phyloP scores from a whole-genome alignment of 2,329 filamentous ascomycete species.

The Sarocladium strictum region DNA sequence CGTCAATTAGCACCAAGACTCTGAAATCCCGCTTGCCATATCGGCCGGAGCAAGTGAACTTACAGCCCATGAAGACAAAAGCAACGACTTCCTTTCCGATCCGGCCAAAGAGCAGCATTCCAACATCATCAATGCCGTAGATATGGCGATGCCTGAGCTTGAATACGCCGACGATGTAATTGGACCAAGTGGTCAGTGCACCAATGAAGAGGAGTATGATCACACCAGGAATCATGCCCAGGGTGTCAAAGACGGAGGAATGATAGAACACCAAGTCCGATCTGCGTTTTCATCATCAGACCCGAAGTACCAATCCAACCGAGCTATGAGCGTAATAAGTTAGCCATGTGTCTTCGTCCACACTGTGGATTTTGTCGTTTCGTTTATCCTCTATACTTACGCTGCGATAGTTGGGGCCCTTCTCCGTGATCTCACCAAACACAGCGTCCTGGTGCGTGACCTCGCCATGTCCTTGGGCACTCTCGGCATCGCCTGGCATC shows the following conservation, averaged over 20 bases:
- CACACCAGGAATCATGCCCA: conserved; percentile 42
- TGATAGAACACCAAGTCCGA: conserved; percentile 42
- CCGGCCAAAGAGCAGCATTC: conserved; percentile 41
- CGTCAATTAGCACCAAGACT: too few relatives aligned
- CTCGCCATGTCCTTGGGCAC: too few relatives aligned
- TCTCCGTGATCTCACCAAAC: background rate
- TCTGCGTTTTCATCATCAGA: conserved; percentile 40
- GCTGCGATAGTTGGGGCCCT: background rate
- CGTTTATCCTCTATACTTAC: too few relatives aligned
- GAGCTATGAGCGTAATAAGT: too few relatives aligned
- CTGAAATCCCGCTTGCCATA: too few relatives aligned
- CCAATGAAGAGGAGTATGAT: conserved; percentile 34
- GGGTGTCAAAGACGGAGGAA: conserved; percentile 39
- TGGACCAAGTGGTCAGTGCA: conserved; percentile 41
- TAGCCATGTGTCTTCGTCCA: too few relatives aligned
- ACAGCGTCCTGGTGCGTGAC: background rate
- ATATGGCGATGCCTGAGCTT: conserved; percentile 45
- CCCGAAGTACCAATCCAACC: conserved; percentile 36
- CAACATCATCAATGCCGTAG: conserved; percentile 49
- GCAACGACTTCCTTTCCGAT: conserved; percentile 37
- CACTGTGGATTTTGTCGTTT: too few relatives aligned
- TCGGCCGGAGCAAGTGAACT: too few relatives aligned
- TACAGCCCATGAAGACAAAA: conserved; percentile 29
- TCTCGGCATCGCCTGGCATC: too few relatives aligned
- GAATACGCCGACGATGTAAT: conserved; percentile 44